Evolutionary conservation across 805 yeast genomes (phyloP).

Genomic region (Starmerella sirachaensis): DNA sequence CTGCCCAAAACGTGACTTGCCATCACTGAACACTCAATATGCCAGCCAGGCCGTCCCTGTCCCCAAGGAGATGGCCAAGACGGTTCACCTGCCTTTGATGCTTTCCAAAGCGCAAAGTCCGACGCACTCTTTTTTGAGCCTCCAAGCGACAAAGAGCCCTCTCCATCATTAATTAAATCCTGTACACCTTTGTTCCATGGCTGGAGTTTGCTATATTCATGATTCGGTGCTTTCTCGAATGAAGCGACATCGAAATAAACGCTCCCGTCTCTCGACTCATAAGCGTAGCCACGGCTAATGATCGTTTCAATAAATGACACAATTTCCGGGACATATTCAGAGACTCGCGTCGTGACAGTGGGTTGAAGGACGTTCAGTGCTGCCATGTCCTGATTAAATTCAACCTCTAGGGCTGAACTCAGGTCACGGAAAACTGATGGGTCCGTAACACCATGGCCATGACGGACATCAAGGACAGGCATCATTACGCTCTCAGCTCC

Average conservation of each 20-base stretch:
- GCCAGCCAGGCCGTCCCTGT: conserved; percentile 98
- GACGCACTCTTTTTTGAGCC: conserved; percentile 56
- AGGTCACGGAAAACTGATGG: conserved; percentile 70
- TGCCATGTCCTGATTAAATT: conserved; percentile 76
- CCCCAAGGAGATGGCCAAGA: conserved; percentile 96
- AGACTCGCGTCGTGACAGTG: conserved; percentile 78
- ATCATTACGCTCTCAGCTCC: conserved; percentile 65
- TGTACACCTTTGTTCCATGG: conserved; percentile 94
- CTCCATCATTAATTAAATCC: conserved; percentile 84
- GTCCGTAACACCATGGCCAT: conserved; percentile 69
- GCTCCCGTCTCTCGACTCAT: conserved; percentile 72
- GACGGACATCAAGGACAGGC: conserved; percentile 55
- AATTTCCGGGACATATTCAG: conserved; percentile 92
- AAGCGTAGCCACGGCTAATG: conserved; percentile 71
- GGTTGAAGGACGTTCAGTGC: conserved; percentile 76
- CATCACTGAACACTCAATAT: conserved; percentile 98
- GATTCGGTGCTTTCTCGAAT: conserved; percentile 61
- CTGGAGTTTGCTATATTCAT: conserved; percentile 87
- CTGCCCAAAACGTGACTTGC: conserved; percentile 79
- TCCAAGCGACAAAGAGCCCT: conserved; percentile 60
- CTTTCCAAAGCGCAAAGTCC: conserved; percentile 95
- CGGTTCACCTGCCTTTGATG: conserved; percentile 95
- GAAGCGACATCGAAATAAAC: conserved; percentile 88
- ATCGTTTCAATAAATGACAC: conserved; percentile 65
- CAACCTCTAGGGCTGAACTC: conserved; percentile 81